phyloP scores from a whole-genome alignment of 305 asterid species.

The Fraxinus floribunda region DNA sequence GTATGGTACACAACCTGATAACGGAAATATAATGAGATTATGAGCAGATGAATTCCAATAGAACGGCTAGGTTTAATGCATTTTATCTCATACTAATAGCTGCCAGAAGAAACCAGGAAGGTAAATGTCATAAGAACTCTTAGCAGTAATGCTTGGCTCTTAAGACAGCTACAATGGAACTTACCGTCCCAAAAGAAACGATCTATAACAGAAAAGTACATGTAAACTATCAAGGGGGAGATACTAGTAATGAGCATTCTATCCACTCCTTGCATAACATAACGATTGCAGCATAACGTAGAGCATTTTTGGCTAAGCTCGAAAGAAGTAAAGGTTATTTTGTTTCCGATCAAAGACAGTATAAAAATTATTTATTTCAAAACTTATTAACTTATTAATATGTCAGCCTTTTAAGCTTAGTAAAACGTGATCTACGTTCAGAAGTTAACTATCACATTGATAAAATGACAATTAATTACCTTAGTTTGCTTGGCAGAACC shows the following conservation, averaged over 20 bases:
- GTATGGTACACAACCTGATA: slow-evolving; percentile 62
- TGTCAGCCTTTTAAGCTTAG: neutral
- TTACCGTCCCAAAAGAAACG: neutral
- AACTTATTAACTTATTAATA: neutral
- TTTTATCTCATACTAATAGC: neutral
- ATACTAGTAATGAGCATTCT: neutral
- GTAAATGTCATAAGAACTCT: neutral
- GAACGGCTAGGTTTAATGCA: neutral
- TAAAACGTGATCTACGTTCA: neutral
- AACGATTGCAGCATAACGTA: neutral
- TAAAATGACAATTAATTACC: slow-evolving; percentile 36
- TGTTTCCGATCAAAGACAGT: neutral
- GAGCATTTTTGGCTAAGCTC: neutral
- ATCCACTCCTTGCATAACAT: neutral
- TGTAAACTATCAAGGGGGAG: neutral
- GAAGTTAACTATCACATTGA: neutral
- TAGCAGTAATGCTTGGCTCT: neutral
- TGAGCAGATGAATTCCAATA: neutral
- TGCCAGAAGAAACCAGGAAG: neutral
- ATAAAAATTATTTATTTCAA: neutral
- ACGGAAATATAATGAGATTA: slow-evolving; percentile 9
- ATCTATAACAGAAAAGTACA: neutral
- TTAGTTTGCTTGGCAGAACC: slow-evolving; percentile 75
- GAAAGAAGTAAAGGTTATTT: neutral
- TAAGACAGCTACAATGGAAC: neutral